A percentile compares a stretch with the other conserved stretches of the same genome.
Conservation (phyloP, 805 yeast species). For the Monosporozyma siamensis region DNA sequence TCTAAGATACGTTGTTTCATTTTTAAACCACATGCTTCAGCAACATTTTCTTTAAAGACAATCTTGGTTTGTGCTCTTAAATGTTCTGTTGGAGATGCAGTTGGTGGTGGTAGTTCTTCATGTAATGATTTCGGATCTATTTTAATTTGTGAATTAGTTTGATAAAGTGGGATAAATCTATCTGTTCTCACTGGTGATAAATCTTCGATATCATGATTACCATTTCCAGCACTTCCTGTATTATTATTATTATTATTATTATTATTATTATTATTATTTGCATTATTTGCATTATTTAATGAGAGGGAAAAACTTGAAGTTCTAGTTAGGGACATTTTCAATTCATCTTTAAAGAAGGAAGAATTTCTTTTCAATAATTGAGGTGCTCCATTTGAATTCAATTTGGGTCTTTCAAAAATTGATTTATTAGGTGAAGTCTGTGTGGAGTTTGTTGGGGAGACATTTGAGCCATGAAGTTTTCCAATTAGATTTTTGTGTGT, state of each 20-base stretch:
- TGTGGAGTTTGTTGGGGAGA: not conserved
- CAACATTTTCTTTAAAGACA: slow-evolving; percentile 70
- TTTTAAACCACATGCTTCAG: slow-evolving; percentile 88
- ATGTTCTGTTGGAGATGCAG: slow-evolving; percentile 39
- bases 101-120: slow-evolving; percentile 40
- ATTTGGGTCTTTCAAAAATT: slow-evolving; percentile 18
- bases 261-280: slow-evolving; percentile 7
- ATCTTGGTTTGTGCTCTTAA: slow-evolving; percentile 35
- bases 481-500: slow-evolving; percentile 5
- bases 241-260: slow-evolving; percentile 5
- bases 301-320: not conserved
- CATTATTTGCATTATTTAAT: slow-evolving; percentile 1
- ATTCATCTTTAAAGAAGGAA: slow-evolving; percentile 26
- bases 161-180: slow-evolving; percentile 53
- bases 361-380: slow-evolving; percentile 27
- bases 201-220: slow-evolving; percentile 3
- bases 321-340: slow-evolving; percentile 10
- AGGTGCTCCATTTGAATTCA: slow-evolving; percentile 21
- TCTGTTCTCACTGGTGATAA: slow-evolving; percentile 32
- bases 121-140: slow-evolving; percentile 18
- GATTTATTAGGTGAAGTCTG: not conserved
- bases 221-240: not conserved
- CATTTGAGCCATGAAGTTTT: not conserved
- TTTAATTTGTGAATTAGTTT: slow-evolving; percentile 33
- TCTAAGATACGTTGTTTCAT: slow-evolving; percentile 75